Percentiles rank a stretch among this genome's conserved stretches.
Conservation (phyloP, 2,329 filamentous ascomycete species). For the Fusarium penzigii region DNA sequence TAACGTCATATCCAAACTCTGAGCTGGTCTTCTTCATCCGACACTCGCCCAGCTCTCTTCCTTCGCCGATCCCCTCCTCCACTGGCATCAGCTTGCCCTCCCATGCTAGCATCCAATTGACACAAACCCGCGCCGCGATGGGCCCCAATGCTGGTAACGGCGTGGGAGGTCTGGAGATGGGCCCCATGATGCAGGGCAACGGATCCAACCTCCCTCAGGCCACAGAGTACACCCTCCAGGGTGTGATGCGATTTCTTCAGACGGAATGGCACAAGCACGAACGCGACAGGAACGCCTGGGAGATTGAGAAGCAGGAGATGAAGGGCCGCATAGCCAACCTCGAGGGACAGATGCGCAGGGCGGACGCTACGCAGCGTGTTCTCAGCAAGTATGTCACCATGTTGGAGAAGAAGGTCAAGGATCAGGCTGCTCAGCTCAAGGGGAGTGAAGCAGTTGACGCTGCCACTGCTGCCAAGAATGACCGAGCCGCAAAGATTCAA, state of each 20-base stretch:
- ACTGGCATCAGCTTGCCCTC: conserved; percentile 30
- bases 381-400: conserved; percentile 88
- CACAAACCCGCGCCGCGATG: conserved; percentile 40
- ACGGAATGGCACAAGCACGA: conserved; percentile 99
- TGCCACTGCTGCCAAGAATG: conserved; percentile 48
- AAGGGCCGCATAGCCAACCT: conserved; percentile 93
- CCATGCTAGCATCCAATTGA: conserved; percentile 40
- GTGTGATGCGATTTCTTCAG: conserved; percentile 98
- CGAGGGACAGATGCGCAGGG: conserved; percentile 84
- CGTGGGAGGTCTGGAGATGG: conserved; percentile 48
- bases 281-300: conserved; percentile 96
- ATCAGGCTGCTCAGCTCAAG: conserved; percentile 74
- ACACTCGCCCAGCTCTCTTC: conserved; percentile 6
- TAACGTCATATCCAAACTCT: too few species aligned
- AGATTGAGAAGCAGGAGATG: conserved; percentile 99
- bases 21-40: too few species aligned
- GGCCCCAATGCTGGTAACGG: conserved; percentile 47
- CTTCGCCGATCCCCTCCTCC: conserved; percentile 16
- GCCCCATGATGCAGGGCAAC: conserved; percentile 46
- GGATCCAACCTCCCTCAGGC: conserved; percentile 55
- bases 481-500: conserved; percentile 54
- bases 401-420: conserved; percentile 83
- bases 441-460: conserved; percentile 40
- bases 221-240: conserved; percentile 64
- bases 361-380: conserved; percentile 85